Evolutionary conservation across 2,329 filamentous ascomycete species (phyloP), one percentile per base, ranked within the genome.

Genomic region (Hypoxylon sp.): DNA sequence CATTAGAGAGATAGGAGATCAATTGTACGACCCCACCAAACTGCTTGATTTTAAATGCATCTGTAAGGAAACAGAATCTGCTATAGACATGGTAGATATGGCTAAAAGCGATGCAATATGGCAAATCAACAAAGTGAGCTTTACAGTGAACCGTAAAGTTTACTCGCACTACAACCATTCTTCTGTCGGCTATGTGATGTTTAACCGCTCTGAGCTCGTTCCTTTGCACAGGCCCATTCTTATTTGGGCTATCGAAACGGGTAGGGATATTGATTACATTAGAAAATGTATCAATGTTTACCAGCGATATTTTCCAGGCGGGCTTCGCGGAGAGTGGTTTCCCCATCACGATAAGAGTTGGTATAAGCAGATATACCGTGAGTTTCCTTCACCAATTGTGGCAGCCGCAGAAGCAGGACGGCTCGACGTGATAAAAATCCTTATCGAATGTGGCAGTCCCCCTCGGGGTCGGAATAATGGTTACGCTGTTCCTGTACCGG

Each of bases 401-500:
- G 36, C 13, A 34, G 64, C 64, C 2, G 30, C 23, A 9, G 32
- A 21, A 13, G 21, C 23, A 17, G 59, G 55, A 13, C 48, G 64
- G 2, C 41, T 60, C 11, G 64, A 67, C 23, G 50, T 63, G 2
- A 11, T 67, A 13, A 10, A 63, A 14, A 36, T 23, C 5, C 64
- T 67, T 9, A 0, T 48, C 2, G 50, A 43, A 28, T 57, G 9
- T 17, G 53, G 50, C 5, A 30, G 48, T 21, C 9, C 32, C 10
- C 5, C 61, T 5, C 56, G 57, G 2, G 28, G 57, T 14, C 23
- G 25, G 9, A 19, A 28, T 23, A 23, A 23, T n/a, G n/a, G n/a
- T n/a, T n/a, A n/a, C n/a, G n/a, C n/a, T n/a, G n/a, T n/a, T n/a
- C n/a, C n/a, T n/a, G n/a, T n/a, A n/a, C n/a, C n/a, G n/a, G n/a